Base-by-base conservation (phyloP, 1,284 basidiomycete species). In the Trametes versicolor region DNA sequence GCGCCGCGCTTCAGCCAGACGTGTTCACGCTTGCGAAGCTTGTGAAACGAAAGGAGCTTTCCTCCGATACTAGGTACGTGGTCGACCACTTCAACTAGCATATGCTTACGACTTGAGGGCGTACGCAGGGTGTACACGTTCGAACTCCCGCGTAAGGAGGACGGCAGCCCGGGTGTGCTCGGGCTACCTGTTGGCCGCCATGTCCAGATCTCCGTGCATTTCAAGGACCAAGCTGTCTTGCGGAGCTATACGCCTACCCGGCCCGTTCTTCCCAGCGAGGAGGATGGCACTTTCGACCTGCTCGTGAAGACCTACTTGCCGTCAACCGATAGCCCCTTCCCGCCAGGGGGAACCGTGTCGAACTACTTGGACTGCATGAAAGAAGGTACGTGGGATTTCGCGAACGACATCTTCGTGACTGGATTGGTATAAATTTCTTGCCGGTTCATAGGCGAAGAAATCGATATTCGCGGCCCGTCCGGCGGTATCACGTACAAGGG, bases 301-400 rank as follows among this genome's bases (percentile, higher is more conserved):
- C 68, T 73, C 27, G 71, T 74, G 19, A 73, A 74, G 68, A 71
- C 73, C 45, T 73, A 73, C 58, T 54, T 72, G 39, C 71, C 72
- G 4, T 57, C 63, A 1, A 63, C 68, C 12, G 63, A 39, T 25
- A n/a, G 51, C 63, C 57, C 23, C 55, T 62, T 36, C 63, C 65
- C 69, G 8, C 73, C 71, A 12, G 73, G 73, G 1, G 73, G 73
- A 2, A 70, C 72, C 0, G 59, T 73, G 5, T 71, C 70, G 1
- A 74, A 74, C 48, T 74, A 73, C 50, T 59, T 74, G n/a, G 73
- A 74, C 45, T 67, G 67, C 27, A 71, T 74, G 68, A 48, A 65
- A 17, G 65, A 69, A 45, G 71, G 72, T 71, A 21, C 8, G 71
- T 52, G 9, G 25, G 23, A 21, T 9, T 13, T 19, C 17, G 23